Evolutionary conservation across 2,329 filamentous ascomycete species (phyloP).

Genomic region (Cryoendolithus antarcticus): DNA sequence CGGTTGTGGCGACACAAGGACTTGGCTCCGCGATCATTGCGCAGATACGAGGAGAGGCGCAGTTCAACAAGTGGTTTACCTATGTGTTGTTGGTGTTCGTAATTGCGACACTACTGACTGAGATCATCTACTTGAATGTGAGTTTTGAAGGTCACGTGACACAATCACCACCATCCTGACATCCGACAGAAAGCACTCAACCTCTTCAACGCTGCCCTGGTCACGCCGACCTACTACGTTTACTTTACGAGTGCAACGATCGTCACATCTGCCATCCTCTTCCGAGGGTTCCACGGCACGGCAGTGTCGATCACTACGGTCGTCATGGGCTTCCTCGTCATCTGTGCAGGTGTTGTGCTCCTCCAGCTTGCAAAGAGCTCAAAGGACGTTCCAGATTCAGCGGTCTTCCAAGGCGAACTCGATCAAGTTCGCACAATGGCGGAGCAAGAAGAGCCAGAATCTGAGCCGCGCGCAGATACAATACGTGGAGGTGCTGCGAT

Average conservation of each 20-base stretch:
- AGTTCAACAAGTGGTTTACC: constrained; percentile 97
- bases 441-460: constrained; percentile 90
- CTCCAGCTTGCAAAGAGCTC: constrained; percentile 95
- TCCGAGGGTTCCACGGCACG: constrained; percentile 86
- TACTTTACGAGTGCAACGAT: constrained; percentile 96
- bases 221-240: constrained; percentile 97
- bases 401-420: constrained; percentile 82
- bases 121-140: constrained; percentile 93
- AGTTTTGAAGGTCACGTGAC: constrained; percentile 29
- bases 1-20: constrained; percentile 89
- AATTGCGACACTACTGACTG: constrained; percentile 72
- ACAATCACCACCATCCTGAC: constrained; percentile 8
- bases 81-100: constrained; percentile 90
- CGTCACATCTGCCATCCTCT: constrained; percentile 81
- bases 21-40: constrained; percentile 83
- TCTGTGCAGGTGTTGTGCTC: constrained; percentile 83
- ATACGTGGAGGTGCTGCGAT: constrained; percentile 86
- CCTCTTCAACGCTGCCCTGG: constrained; percentile 88
- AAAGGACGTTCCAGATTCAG: constrained; percentile 89
- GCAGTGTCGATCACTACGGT: constrained; percentile 71
- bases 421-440: constrained; percentile 93
- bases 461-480: constrained; percentile 89
- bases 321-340: constrained; percentile 84
- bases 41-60: constrained; percentile 64
- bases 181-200: constrained; percentile 85